A percentile compares a stretch with the other conserved stretches of the same genome.
phyloP scores from a whole-genome alignment of 1,284 basidiomycete species.

The Ustilago nuda region DNA sequence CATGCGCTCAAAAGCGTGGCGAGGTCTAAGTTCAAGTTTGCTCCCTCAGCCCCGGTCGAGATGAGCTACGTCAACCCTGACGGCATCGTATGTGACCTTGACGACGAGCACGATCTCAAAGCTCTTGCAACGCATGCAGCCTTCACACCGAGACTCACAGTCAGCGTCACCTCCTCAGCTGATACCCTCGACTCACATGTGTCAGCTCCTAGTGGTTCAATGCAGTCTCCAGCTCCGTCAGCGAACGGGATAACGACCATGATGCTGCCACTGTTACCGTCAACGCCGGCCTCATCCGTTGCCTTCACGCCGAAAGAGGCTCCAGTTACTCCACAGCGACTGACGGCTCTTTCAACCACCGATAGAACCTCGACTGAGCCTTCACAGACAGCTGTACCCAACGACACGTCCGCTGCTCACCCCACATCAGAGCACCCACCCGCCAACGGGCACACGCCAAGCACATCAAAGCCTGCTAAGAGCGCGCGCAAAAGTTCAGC shows the following conservation, averaged over 20 bases:
- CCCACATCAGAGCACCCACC: not conserved
- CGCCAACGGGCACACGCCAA: not conserved
- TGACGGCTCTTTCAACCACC: not conserved
- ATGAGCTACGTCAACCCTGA: constrained; percentile 55
- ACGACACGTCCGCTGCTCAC: not conserved
- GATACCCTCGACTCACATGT: too few species aligned
- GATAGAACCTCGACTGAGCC: not conserved
- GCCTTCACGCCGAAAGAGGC: constrained; percentile 4
- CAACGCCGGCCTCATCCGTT: not conserved
- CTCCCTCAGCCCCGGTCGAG: constrained; percentile 23
- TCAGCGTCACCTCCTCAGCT: constrained; percentile 30
- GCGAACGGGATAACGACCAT: constrained; percentile 1
- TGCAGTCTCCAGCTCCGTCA: not conserved
- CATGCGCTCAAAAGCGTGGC: constrained; percentile 26
- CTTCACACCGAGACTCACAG: constrained; percentile 33
- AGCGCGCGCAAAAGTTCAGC: not conserved
- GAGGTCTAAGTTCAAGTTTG: constrained; percentile 40
- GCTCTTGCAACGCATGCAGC: constrained; percentile 53
- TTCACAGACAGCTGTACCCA: not conserved
- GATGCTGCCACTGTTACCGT: not conserved
- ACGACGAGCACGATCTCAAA: constrained; percentile 53
- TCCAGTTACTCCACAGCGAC: not conserved
- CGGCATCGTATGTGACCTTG: constrained; percentile 48
- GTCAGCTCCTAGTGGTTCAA: not conserved
- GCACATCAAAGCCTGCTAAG: not conserved